A percentile compares a stretch with the other conserved stretches of the same genome.
phyloP scores from a whole-genome alignment of 1,284 basidiomycete genomes.

The Malassezia dermatis region DNA sequence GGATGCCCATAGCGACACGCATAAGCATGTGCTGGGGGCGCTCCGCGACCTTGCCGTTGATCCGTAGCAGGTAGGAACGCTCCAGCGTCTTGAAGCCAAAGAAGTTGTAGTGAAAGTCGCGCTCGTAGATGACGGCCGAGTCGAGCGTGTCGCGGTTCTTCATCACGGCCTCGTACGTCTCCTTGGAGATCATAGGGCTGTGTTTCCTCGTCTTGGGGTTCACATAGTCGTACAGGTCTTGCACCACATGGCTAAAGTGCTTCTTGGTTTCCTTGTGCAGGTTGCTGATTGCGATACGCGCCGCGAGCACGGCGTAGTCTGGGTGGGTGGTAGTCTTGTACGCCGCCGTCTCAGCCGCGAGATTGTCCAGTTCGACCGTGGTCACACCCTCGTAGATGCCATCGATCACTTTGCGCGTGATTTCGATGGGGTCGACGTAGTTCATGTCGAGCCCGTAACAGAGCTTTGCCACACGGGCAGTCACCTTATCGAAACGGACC shows the following conservation, averaged over 20 bases:
- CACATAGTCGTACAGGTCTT: conserved; percentile 80
- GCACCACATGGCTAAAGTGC: conserved; percentile 81
- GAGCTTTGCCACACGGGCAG: conserved; percentile 78
- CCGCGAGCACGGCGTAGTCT: conserved; percentile 95
- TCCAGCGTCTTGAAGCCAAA: conserved; percentile 99
- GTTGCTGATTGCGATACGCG: conserved; percentile 96
- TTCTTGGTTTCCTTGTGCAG: conserved; percentile 99
- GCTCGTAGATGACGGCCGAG: conserved; percentile 91
- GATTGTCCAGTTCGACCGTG: conserved; percentile 81
- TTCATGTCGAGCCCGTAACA: conserved; percentile 91
- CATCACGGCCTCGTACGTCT: conserved; percentile 73
- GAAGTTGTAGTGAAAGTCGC: conserved; percentile 78
- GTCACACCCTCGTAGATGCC: conserved; percentile 94
- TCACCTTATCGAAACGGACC: conserved; percentile 48
- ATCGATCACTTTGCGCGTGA: conserved; percentile 57
- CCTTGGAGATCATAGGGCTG: conserved; percentile 83
- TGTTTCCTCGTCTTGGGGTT: conserved; percentile 80
- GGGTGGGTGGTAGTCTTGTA: conserved; percentile 87
- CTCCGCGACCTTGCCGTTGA: conserved; percentile 90
- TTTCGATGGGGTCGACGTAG: conserved; percentile 86
- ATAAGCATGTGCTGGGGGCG: conserved; percentile 98
- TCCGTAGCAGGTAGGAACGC: conserved; percentile 87
- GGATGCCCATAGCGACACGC: conserved; percentile 97
- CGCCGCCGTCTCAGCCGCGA: conserved; percentile 80
- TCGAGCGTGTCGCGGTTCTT: conserved; percentile 75